Conservation (phyloP, 2,329 filamentous ascomycete genomes). For the Sclerotinia sclerotiorum region DNA sequence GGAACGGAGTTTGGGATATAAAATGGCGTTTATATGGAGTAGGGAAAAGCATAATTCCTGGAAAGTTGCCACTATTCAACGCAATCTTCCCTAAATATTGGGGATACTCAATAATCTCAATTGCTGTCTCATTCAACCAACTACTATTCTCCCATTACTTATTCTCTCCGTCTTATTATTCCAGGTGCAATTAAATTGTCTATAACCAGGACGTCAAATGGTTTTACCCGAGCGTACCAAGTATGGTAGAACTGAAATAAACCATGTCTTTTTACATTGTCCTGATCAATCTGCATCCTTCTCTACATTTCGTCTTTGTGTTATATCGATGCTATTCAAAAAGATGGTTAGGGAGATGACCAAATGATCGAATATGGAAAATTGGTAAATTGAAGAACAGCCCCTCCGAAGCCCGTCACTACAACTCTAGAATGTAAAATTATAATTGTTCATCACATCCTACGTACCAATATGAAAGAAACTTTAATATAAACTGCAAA, state of each 20-base stretch:
- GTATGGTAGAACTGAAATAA: background rate
- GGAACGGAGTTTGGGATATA: constrained; percentile 19
- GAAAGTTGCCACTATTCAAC: constrained; percentile 6
- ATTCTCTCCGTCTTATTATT: background rate
- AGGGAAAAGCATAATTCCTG: constrained; percentile 10
- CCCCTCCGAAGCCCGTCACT: background rate
- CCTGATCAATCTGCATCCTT: background rate
- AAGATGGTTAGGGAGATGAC: background rate
- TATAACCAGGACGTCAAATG: too few relatives aligned
- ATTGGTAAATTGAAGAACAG: background rate
- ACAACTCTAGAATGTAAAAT: too few relatives aligned
- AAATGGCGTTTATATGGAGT: constrained; percentile 16
- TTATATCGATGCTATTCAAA: background rate
- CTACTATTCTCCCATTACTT: background rate
- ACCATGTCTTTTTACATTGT: background rate
- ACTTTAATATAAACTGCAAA: too few relatives aligned
- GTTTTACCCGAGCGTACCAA: background rate
- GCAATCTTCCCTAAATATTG: background rate
- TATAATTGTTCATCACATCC: too few relatives aligned
- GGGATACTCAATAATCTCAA: background rate
- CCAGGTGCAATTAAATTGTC: too few relatives aligned
- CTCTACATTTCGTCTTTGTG: background rate
- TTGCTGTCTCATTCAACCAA: background rate
- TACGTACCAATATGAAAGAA: too few relatives aligned
- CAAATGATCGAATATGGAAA: background rate